Percentiles rank a stretch among this genome's conserved stretches.
phyloP scores from a whole-genome alignment of 306 rosid genomes.

The Chamaecrista fasciculata region DNA sequence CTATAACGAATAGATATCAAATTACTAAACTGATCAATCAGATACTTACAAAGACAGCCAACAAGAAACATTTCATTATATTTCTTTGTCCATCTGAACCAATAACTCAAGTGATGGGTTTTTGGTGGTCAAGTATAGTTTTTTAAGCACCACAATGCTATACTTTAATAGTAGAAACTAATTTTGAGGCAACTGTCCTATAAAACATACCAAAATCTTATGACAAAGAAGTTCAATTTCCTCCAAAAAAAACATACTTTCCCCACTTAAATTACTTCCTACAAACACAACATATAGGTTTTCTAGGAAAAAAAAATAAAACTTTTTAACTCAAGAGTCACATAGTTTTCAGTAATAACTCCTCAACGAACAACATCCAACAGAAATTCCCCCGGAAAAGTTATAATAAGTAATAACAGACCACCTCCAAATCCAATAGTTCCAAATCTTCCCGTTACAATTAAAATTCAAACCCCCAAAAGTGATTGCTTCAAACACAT shows the following conservation, averaged over 20 bases:
- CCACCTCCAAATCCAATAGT: constrained; percentile 17
- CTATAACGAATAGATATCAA: constrained; percentile 20
- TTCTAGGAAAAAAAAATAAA: too few species aligned
- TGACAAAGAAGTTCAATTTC: too few species aligned
- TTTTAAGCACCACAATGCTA: background rate
- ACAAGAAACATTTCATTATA: background rate
- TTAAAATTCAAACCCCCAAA: background rate
- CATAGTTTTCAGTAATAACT: background rate
- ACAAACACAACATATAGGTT: too few species aligned
- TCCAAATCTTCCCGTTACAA: background rate
- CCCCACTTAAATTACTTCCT: too few species aligned
- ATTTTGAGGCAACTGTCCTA: too few species aligned
- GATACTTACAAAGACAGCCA: background rate
- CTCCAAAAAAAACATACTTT: too few species aligned
- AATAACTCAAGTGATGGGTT: background rate
- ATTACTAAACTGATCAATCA: constrained; percentile 24
- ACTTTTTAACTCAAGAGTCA: too few species aligned
- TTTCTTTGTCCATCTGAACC: background rate
- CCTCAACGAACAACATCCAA: background rate
- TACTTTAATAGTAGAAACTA: too few species aligned
- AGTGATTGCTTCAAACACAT: background rate
- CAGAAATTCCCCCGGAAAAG: background rate
- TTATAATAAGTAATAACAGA: background rate
- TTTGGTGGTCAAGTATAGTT: background rate
- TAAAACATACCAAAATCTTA: too few species aligned